A percentile compares a stretch with the other conserved stretches of the same genome.
phyloP scores from a whole-genome alignment of 1,139 yeast genomes.

The Saccharomyces hybrid region DNA sequence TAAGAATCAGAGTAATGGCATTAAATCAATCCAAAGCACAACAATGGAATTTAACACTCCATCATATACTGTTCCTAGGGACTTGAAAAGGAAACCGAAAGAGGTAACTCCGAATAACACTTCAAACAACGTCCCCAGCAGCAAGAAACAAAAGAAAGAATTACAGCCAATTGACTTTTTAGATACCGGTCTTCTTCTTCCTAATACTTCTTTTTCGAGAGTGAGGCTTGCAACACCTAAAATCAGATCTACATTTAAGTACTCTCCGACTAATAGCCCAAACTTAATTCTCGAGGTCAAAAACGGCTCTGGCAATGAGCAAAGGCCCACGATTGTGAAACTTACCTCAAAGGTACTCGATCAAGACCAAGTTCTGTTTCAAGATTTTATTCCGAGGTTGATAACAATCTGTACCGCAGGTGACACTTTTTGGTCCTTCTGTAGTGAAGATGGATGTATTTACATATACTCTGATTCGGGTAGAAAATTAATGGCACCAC shows the following conservation, averaged over 20 bases:
- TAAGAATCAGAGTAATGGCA: slow-evolving; percentile 32
- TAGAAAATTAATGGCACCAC: slow-evolving; percentile 43
- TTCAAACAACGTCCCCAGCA: slow-evolving; percentile 5
- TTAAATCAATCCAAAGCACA: slow-evolving; percentile 33
- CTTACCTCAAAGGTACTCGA: slow-evolving; percentile 32
- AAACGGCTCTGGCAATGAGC: slow-evolving; percentile 48
- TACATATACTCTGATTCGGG: slow-evolving; percentile 47
- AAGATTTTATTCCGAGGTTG: slow-evolving; percentile 48
- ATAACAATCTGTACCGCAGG: slow-evolving; percentile 65
- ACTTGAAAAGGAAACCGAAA: slow-evolving; percentile 36
- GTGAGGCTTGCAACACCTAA: slow-evolving; percentile 79
- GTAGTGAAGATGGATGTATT: slow-evolving; percentile 64
- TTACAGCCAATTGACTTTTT: slow-evolving; percentile 57
- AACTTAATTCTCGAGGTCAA: slow-evolving; percentile 39
- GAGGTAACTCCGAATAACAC: slow-evolving; percentile 17
- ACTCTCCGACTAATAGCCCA: slow-evolving; percentile 34
- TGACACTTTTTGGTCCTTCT: slow-evolving; percentile 65
- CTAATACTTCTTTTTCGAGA: slow-evolving; percentile 72
- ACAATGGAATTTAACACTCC: slow-evolving; percentile 57
- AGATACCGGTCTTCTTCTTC: slow-evolving; percentile 73
- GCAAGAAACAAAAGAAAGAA: slow-evolving; percentile 38
- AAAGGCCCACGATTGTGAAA: slow-evolving; percentile 46
- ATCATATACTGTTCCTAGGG: slow-evolving; percentile 46
- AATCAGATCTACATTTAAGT: slow-evolving; percentile 47
- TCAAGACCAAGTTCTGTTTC: slow-evolving; percentile 38